Conservation (phyloP, 352 stramenopile species). For the Phytophthora kernoviae region DNA sequence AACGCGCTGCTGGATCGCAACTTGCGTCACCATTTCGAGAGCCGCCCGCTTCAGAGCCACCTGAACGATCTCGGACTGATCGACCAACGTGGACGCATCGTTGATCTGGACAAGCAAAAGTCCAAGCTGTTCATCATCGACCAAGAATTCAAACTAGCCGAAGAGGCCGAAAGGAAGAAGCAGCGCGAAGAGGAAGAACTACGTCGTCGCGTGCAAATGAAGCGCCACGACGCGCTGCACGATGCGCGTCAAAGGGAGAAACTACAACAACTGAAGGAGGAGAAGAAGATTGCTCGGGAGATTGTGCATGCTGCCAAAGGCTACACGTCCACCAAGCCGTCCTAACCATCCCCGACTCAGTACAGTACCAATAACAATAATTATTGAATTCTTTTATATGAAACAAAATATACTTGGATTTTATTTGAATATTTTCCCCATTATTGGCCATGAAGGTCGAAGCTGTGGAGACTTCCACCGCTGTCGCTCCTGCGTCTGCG, state of each 20-base stretch:
- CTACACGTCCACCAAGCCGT: slow-evolving; percentile 45
- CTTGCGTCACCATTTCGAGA: slow-evolving; percentile 91
- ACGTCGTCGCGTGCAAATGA: slow-evolving; percentile 86
- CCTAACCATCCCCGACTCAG: too few species aligned
- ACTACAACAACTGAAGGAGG: slow-evolving; percentile 87
- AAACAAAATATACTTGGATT: slow-evolving; percentile 1
- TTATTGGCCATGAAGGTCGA: slow-evolving; percentile 38
- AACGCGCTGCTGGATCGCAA: slow-evolving; percentile 91
- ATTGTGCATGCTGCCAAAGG: slow-evolving; percentile 83
- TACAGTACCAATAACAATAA: slow-evolving; percentile 12
- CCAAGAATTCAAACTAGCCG: slow-evolving; percentile 90
- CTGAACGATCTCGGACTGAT: slow-evolving; percentile 84
- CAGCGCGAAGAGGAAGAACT: slow-evolving; percentile 89
- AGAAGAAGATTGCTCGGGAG: slow-evolving; percentile 86
- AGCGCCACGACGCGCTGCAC: slow-evolving; percentile 86
- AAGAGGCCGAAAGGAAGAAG: slow-evolving; percentile 73
- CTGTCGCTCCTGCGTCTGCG: slow-evolving; percentile 7
- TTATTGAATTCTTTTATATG: slow-evolving; percentile 1
- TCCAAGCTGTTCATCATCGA: slow-evolving; percentile 92
- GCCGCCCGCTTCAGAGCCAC: slow-evolving; percentile 71
- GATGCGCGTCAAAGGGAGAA: slow-evolving; percentile 82
- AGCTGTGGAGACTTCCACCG: slow-evolving; percentile 5
- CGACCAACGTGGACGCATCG: slow-evolving; percentile 87
- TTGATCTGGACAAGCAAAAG: slow-evolving; percentile 90
- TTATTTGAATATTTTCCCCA: slow-evolving; percentile 3